These are phyloP conservation scores for Citrullus mucosospermus DNA, from an alignment of 306 rosid genomes.

Conservation along the genomic window DNA sequence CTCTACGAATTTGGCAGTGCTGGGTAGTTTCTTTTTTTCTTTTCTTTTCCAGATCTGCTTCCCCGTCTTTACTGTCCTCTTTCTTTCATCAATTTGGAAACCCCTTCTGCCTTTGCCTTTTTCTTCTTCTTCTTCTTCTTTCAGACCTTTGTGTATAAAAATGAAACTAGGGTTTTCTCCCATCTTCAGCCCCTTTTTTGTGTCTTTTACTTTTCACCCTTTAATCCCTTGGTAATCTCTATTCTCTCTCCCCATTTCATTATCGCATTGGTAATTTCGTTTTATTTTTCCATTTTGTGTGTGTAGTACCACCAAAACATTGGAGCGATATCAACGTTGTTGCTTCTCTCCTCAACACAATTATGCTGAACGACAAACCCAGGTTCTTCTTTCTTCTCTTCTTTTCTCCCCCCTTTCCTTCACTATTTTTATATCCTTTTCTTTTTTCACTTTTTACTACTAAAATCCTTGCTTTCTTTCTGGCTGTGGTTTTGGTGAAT, in stretches of 20 bases:
- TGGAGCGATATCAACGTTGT: constrained; percentile 70
- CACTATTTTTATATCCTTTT: no score
- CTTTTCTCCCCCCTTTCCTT: no score
- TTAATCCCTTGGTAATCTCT: not conserved
- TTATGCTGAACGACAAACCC: constrained; percentile 37
- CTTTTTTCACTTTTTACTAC: no score
- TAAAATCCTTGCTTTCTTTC: no score
- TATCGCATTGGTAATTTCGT: no score
- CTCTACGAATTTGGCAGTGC: constrained; percentile 73
- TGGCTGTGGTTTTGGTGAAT: no score
- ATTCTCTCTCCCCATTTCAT: no score
- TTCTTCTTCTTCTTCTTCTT: no score
- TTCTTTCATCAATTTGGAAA: no score
- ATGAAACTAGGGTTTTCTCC: not conserved
- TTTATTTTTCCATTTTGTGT: not conserved
- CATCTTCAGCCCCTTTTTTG: not conserved
- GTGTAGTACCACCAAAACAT: constrained; percentile 37
- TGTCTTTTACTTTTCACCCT: not conserved
- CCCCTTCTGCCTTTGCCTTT: no score
- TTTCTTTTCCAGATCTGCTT: no score
- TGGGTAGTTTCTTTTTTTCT: constrained; percentile 21
- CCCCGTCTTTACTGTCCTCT: no score
- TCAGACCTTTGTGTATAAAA: not conserved
- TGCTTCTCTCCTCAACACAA: constrained; percentile 48
- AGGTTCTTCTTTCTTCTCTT: constrained; percentile 23